Evolutionary conservation across 1,139 yeast species (phyloP).

Genomic region (Saccharomyces pastorianus): DNA sequence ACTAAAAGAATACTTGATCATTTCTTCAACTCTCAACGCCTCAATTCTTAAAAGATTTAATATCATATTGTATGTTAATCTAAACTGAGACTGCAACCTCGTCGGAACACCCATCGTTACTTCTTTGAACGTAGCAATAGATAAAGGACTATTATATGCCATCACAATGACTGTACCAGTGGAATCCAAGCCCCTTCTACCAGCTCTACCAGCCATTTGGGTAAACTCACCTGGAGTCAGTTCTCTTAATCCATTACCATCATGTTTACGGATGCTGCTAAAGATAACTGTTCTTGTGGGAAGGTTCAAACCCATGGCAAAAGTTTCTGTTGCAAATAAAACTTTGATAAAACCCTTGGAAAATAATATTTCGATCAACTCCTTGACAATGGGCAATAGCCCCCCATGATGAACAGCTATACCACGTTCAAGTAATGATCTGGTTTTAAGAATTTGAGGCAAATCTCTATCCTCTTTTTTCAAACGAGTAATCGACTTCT

Average conservation of each 20-base stretch:
- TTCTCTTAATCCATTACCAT: constrained; percentile 74
- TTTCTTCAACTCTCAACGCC: constrained; percentile 90
- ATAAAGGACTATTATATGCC: constrained; percentile 69
- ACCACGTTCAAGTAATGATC: constrained; percentile 81
- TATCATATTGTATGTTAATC: constrained; percentile 93
- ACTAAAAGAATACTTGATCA: constrained; percentile 92
- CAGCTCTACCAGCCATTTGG: constrained; percentile 99
- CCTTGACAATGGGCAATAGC: constrained; percentile 86
- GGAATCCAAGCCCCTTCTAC: constrained; percentile 89
- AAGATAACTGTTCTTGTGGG: constrained; percentile 97
- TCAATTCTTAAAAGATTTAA: constrained; percentile 84
- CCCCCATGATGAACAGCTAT: constrained; percentile 98
- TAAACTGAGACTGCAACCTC: constrained; percentile 80
- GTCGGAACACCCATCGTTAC: constrained; percentile 85
- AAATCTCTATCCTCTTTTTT: constrained; percentile 86
- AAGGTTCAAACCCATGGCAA: constrained; percentile 94
- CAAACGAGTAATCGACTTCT: constrained; percentile 76
- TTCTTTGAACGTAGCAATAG: constrained; percentile 55
- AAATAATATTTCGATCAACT: constrained; percentile 85
- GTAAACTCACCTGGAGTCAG: constrained; percentile 93
- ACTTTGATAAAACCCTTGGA: constrained; percentile 81
- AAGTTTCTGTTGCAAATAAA: constrained; percentile 93
- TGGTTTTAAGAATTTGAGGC: constrained; percentile 78
- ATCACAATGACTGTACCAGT: constrained; percentile 95
- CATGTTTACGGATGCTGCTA: constrained; percentile 77